These are phyloP conservation scores for Boletus tomentosulus DNA, from an alignment of 768 basidiomycete genomes.

Conservation along the genomic window DNA sequence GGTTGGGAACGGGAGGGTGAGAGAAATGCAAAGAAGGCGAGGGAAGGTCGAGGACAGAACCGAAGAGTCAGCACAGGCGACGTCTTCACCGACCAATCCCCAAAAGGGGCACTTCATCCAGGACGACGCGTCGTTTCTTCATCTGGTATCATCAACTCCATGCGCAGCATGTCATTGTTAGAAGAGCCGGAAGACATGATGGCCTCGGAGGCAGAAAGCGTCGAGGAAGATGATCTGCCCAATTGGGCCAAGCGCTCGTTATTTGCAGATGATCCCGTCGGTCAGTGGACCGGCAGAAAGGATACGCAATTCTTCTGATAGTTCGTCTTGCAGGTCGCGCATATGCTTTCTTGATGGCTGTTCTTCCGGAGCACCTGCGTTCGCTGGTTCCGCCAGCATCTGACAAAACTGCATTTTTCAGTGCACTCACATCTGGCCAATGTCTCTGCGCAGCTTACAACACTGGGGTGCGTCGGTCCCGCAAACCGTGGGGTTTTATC, in stretches of 20 bases:
- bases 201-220: constrained; percentile 37
- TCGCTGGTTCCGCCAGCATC: constrained; percentile 32
- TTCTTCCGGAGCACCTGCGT: constrained; percentile 58
- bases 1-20: constrained; percentile 48
- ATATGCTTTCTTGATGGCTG: constrained; percentile 53
- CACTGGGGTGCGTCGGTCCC: constrained; percentile 70
- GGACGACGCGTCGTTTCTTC: constrained; percentile 52
- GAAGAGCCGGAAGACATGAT: constrained; percentile 59
- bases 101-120: constrained; percentile 15
- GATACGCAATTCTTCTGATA: constrained; percentile 1
- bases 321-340: constrained; percentile 49
- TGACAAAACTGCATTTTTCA: constrained; percentile 42
- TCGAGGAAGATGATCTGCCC: constrained; percentile 73
- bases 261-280: constrained; percentile 55
- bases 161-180: constrained; percentile 44
- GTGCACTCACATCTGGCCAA: constrained; percentile 68
- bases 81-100: constrained; percentile 22
- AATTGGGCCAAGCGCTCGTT: constrained; percentile 65
- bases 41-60: constrained; percentile 37
- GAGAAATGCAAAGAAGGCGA: constrained; percentile 42
- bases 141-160: constrained; percentile 51
- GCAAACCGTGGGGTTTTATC: constrained; percentile 87
- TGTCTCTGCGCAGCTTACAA: constrained; percentile 81
- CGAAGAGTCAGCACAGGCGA: constrained; percentile 30
- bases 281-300: constrained; percentile 37